phyloP scores from a whole-genome alignment of 2,329 filamentous ascomycete genomes.

The Calonectria pauciramosa region DNA sequence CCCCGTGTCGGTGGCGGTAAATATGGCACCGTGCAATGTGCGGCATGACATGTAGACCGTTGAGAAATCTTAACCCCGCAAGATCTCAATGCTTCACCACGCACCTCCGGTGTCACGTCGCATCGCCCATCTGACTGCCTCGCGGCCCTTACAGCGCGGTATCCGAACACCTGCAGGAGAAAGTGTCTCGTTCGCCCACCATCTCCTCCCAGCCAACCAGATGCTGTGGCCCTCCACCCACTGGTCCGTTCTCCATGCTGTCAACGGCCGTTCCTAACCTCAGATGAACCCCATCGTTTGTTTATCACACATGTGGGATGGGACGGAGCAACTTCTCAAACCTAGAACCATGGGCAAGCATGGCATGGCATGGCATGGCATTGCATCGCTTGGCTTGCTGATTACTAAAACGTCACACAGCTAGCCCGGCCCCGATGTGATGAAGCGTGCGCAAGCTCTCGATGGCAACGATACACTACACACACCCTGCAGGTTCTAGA shows the following conservation, averaged over 20 bases:
- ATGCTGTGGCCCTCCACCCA: constrained; percentile 35
- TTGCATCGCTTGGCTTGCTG: constrained; percentile 6
- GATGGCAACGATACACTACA: constrained; percentile 31
- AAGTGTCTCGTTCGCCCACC: constrained; percentile 3
- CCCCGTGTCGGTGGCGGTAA: not conserved
- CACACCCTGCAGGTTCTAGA: constrained; percentile 3
- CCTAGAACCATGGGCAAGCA: constrained; percentile 4
- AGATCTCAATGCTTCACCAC: constrained; percentile 32
- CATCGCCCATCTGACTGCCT: constrained; percentile 30
- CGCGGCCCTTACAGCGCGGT: constrained; percentile 7
- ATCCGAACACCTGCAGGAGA: constrained; percentile 22
- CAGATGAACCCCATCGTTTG: constrained; percentile 28
- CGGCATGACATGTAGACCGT: constrained; percentile 17
- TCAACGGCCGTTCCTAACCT: constrained; percentile 30
- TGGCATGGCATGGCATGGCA: not conserved
- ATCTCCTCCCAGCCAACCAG: constrained; percentile 35
- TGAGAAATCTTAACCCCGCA: constrained; percentile 30
- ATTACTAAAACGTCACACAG: constrained; percentile 32
- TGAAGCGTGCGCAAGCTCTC: constrained; percentile 43
- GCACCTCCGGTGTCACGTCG: constrained; percentile 39
- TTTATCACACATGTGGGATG: constrained; percentile 37
- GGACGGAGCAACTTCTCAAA: constrained; percentile 27
- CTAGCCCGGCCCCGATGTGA: constrained; percentile 42
- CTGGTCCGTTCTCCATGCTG: constrained; percentile 31
- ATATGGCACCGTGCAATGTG: constrained; percentile 23